Evolutionary conservation across 2,329 filamentous ascomycete species (phyloP).

Genomic region (Fusarium virguliforme): DNA sequence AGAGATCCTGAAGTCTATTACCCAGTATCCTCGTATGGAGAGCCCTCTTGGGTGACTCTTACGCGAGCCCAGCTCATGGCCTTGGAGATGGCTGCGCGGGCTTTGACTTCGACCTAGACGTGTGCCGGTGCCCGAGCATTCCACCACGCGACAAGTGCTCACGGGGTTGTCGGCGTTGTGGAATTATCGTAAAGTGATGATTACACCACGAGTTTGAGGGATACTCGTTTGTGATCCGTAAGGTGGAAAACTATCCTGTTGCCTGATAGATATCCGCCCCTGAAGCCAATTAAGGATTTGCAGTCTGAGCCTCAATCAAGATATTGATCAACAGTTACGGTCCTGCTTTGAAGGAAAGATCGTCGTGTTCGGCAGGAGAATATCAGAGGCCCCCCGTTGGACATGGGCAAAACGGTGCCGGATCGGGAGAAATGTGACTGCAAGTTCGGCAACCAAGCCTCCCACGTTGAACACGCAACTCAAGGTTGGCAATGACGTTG

Average conservation of each 20-base stretch:
- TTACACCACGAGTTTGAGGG: not conserved
- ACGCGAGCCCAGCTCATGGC: too few species aligned
- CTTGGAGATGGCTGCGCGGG: not conserved
- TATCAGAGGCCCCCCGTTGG: not conserved
- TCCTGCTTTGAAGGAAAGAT: not conserved
- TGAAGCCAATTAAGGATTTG: not conserved
- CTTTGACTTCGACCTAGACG: constrained; percentile 11
- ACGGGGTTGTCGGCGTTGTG: not conserved
- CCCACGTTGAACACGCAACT: constrained; percentile 1
- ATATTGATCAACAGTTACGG: constrained; percentile 11
- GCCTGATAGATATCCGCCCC: not conserved
- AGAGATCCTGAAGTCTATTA: not conserved
- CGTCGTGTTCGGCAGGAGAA: not conserved
- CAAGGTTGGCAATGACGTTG: constrained; percentile 8
- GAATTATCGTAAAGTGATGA: not conserved
- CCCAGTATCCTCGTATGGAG: not conserved
- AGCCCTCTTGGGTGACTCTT: not conserved
- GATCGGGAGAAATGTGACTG: constrained; percentile 10
- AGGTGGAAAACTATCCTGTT: not conserved
- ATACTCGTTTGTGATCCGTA: not conserved
- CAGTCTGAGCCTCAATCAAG: constrained; percentile 1
- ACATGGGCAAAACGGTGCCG: constrained; percentile 1
- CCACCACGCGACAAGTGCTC: not conserved
- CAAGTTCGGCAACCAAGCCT: not conserved
- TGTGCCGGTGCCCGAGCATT: constrained; percentile 7